These are phyloP conservation scores for Lepiota venenata DNA, from an alignment of 768 basidiomycete species.

Conservation along the genomic window DNA sequence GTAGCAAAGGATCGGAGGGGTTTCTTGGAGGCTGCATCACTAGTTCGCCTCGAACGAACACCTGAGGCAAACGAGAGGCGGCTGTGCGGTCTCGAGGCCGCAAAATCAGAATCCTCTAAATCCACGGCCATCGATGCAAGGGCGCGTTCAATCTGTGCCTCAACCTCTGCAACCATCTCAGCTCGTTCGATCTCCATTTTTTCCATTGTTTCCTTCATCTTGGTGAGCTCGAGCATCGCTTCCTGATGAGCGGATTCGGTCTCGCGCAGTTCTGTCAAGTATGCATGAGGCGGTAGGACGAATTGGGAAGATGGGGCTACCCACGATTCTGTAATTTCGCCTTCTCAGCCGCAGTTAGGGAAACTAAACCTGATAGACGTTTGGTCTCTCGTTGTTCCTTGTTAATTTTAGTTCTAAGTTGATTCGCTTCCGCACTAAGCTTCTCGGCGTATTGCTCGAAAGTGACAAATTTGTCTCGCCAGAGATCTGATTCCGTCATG, in stretches of 20 bases:
- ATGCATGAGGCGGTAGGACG: constrained; percentile 1
- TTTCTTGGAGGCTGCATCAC: constrained; percentile 50
- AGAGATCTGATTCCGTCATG: constrained; percentile 87
- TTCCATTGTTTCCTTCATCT: constrained; percentile 84
- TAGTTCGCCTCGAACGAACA: constrained; percentile 54
- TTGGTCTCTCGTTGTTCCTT: constrained; percentile 89
- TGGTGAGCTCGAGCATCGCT: constrained; percentile 75
- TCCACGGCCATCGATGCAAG: constrained; percentile 83
- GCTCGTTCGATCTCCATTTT: constrained; percentile 84
- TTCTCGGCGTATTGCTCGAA: constrained; percentile 95
- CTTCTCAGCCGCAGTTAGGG: constrained; percentile 76
- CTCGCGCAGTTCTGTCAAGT: constrained; percentile 62
- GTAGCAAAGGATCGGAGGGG: constrained; percentile 72
- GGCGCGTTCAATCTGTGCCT: constrained; percentile 87
- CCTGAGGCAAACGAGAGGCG: constrained; percentile 59
- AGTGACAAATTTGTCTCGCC: constrained; percentile 92
- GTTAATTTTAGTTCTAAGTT: constrained; percentile 83
- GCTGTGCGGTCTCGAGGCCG: constrained; percentile 63
- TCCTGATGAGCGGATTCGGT: constrained; percentile 81
- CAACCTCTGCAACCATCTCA: constrained; percentile 91
- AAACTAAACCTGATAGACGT: constrained; percentile 75
- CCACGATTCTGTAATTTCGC: constrained; percentile 72
- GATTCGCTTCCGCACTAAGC: constrained; percentile 80
- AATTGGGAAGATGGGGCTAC: constrained; percentile 26
- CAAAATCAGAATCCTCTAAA: constrained; percentile 74